Base-by-base conservation (phyloP, 2,329 filamentous ascomycete species). In the Pseudophaeomoniella oleicola region DNA sequence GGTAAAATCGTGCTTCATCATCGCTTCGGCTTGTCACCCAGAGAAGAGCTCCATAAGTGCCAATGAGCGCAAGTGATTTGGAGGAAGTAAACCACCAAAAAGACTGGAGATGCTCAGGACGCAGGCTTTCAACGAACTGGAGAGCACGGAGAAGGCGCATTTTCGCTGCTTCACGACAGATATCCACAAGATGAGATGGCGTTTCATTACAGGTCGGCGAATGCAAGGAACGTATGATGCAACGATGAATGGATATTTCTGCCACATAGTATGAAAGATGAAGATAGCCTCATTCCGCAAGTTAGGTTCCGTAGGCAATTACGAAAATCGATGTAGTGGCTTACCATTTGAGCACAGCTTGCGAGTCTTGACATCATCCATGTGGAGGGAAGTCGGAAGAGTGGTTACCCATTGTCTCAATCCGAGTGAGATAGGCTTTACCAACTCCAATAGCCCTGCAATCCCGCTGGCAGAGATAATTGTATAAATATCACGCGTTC, bases 261-360 rank as follows among this genome's bases (percentile, higher is more conserved):
- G 86, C 86, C 2, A 87, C 86, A 50, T 93, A 94, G 59, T 94
- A 94, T 37, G 81, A 85, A 35, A 94, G 71, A 56, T 94, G 87
- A 6, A 94, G 71, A 51, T 87, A 88, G n/a, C 81, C 81, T 36
- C 49, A 58, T 63, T 37, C 55, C 53, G 35, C 56, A 50, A 16
- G 17, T 30, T n/a, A 19, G n/a, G 16, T 52, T 37, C 56, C 52
- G 36, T 56, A 51, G 51, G 37, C 55, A 53, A 50, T 65, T 40
- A 55, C 55, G 38, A 51, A 55, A 41, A 51, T 52, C 44, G 54
- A 56, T 48, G 49, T 59, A 42, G 54, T 27, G 22, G 22, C 22
- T 39, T 22, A 33, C 39, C 40, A 18, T 32, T 37, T 3, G 63
- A 60, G 4, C 59, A 63, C 17, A 67, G 55, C 40, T 60, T 57